Evolutionary conservation across 2,329 filamentous ascomycete genomes (phyloP), one percentile per base, ranked within the genome.

Genomic region (Verticillium klebahnii): DNA sequence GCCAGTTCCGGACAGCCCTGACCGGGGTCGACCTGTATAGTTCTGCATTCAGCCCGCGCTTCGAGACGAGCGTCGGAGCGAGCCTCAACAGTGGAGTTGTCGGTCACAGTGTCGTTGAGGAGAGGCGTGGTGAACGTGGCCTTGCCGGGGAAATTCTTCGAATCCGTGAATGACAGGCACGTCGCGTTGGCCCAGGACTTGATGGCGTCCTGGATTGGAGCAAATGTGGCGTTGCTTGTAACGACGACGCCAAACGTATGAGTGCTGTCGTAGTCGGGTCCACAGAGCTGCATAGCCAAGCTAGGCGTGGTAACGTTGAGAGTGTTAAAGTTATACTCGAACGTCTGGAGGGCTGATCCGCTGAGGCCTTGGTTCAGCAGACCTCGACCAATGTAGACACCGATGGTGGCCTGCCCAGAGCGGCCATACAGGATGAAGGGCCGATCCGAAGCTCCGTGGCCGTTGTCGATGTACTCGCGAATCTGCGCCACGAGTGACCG

Each of bases 271-370:
- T 70, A 71, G 60, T 61, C 61, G 1, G 69, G 57, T 9, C 66
- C 67, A 62, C 75, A 77, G 52, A 77, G 72, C 67, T 78, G 74
- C 67, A 77, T 73, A 31, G 72, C 73, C 58, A 76, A 45, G 56
- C 65, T 71, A 1, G 67, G 67, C 25, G 69, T 66, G n/a, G 66
- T 63, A 57, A 69, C 61, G 37, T 70, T 61, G 58, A 70, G 60
- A 5, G 62, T 63, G 34, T 63, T 62, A 19, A 71, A 63, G 45
- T 64, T 67, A 52, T 71, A 61, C 56, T 73, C 59, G 8, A 76
- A 69, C 5, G 60, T 60, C 57, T 60, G 58, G n/a, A 76, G 68
- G 29, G 71, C 73, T 34, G 69, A 67, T 11, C 58, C 54, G 60
- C 64, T 67, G 25, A 73, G 55, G 60, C 66, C 66, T 64, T 71